phyloP scores from a whole-genome alignment of 2,329 filamentous ascomycete genomes.

The Cladosporium austrohemisphaericum region DNA sequence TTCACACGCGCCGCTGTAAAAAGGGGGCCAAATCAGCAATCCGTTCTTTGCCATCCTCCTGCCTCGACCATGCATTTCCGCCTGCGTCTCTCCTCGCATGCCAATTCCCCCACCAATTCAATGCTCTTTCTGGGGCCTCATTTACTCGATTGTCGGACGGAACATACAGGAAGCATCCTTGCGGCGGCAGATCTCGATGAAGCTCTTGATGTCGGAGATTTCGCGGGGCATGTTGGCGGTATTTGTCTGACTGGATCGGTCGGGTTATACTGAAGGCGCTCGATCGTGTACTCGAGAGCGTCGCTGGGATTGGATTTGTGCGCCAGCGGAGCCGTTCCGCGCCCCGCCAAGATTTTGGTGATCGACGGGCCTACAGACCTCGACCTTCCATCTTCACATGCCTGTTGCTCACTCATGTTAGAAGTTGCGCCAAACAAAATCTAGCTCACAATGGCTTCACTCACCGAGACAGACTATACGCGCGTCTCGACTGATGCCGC shows the following conservation, averaged over 20 bases:
- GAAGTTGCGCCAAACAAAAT: too few species aligned
- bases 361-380: too few species aligned
- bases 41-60: background rate
- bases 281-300: background rate
- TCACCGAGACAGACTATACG: slow-evolving; percentile 30
- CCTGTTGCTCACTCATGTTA: too few species aligned
- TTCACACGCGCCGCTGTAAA: slow-evolving; percentile 54
- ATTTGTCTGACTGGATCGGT: slow-evolving; percentile 14
- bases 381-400: too few species aligned
- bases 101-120: background rate
- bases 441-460: slow-evolving; percentile 21
- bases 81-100: background rate
- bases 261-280: slow-evolving; percentile 14
- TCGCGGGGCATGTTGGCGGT: slow-evolving; percentile 87
- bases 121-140: slow-evolving; percentile 4
- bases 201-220: slow-evolving; percentile 98
- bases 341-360: background rate
- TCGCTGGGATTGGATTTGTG: slow-evolving; percentile 9
- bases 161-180: slow-evolving; percentile 98
- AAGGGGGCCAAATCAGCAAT: slow-evolving; percentile 12
- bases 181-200: slow-evolving; percentile 99
- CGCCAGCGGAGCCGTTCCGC: background rate
- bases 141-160: slow-evolving; percentile 16
- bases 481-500: slow-evolving; percentile 53
- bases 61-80: background rate